Base-by-base conservation (phyloP, 306 rosid species). In the Citrullus colocynthis region DNA sequence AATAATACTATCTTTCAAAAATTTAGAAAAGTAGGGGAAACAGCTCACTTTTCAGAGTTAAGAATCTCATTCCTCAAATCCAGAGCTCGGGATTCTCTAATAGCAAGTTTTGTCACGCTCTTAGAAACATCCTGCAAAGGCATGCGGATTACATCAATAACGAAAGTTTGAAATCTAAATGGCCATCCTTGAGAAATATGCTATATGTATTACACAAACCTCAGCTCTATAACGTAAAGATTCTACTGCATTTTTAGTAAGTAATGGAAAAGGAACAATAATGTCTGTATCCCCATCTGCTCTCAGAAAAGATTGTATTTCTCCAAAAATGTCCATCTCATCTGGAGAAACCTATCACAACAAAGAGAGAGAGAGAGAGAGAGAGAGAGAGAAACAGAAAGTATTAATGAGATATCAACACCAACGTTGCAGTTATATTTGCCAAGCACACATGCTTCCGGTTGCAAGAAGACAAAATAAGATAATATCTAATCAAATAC, bases 31-130 rank as follows among this genome's bases (percentile, higher is more conserved):
- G 2, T 10, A 60, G 12, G 12, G 34, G 75, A 76, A 20, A 32
- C 7, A 64, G 81, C 97, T 92, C 85, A 95, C 99, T 92, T 92
- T 85, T 90, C 90, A 30, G 97, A 92, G 88, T 95, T 92, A 42
- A 92, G 85, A 87, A 95, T 92, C 88, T 95, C 99, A 69, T 92
- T 95, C 85, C 96, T 88, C 86, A 95, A 86, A 88, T 92, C 99
- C 83, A 85, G 93, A 77, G 97, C 96, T 51, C 97, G 90, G 42
- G 97, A 85, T 82, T 92, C 97, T 80, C 97, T 87, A 49, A 95
- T 88, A 15, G 97, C 97, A 80, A 92, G 45, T 85, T 83, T 95
- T 56, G 99, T 95, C 45, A 95, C 97, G 77, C 98, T 89, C 88
- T 92, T 92, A 3, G 86, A 92, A 70, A 90, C 82, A 81, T 95